phyloP scores from a whole-genome alignment of 1,284 basidiomycete species.

The Papiliotrema terrestris region DNA sequence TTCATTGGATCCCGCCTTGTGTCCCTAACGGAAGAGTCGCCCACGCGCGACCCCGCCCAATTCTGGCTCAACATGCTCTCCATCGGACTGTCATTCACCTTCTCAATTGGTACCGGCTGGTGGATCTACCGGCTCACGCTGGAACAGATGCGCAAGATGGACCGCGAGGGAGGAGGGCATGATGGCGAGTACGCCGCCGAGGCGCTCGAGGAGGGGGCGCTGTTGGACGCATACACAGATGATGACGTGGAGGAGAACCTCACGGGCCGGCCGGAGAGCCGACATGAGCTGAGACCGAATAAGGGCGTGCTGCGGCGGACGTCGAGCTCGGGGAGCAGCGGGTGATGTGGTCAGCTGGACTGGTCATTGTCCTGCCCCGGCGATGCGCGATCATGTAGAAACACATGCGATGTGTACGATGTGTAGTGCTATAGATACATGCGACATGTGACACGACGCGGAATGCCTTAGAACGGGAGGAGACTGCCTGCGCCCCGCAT shows the following conservation, averaged over 20 bases:
- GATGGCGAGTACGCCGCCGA: conserved; percentile 38
- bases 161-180: conserved; percentile 14
- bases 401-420: no score
- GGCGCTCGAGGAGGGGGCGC: conserved; percentile 33
- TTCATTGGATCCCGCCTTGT: conserved; percentile 48
- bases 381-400: no score
- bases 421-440: no score
- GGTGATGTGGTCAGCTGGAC: background rate
- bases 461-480: conserved; percentile 67
- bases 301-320: background rate
- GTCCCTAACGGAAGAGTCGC: conserved; percentile 32
- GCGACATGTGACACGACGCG: no score
- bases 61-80: conserved; percentile 46
- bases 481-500: conserved; percentile 74
- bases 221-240: conserved; percentile 33
- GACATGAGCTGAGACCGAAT: background rate
- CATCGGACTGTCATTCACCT: conserved; percentile 29
- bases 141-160: conserved; percentile 44
- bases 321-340: conserved; percentile 4
- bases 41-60: conserved; percentile 30
- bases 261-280: background rate
- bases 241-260: conserved; percentile 1
- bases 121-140: conserved; percentile 47
- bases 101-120: conserved; percentile 39
- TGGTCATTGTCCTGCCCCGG: no score